These are phyloP conservation scores for Beauveria sp. DNA, from an alignment of 2,329 filamentous ascomycete species.

Conservation along the genomic window DNA sequence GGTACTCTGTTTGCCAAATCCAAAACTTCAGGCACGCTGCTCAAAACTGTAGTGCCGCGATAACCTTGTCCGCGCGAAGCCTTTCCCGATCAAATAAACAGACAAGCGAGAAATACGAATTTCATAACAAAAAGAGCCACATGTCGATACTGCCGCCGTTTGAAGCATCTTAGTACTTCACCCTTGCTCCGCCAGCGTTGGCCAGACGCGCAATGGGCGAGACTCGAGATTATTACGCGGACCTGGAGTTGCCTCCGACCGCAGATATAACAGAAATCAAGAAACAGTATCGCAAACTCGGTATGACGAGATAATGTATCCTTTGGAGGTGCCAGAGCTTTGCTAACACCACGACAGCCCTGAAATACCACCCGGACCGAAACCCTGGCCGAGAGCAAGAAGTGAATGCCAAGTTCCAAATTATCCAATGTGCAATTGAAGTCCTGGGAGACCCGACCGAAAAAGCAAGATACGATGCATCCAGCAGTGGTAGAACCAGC, in stretches of 20 bases:
- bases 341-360: slow-evolving; percentile 42
- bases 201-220: slow-evolving; percentile 22
- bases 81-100: background rate
- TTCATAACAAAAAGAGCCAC: background rate
- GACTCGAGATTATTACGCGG: slow-evolving; percentile 74
- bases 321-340: background rate
- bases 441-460: slow-evolving; percentile 48
- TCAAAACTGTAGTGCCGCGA: background rate
- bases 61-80: background rate
- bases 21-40: background rate
- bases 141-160: background rate
- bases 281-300: slow-evolving; percentile 78
- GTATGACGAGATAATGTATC: slow-evolving; percentile 33
- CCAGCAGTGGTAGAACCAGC: slow-evolving; percentile 27
- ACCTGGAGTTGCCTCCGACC: slow-evolving; percentile 62
- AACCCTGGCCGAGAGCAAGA: slow-evolving; percentile 79
- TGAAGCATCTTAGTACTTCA: background rate
- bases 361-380: slow-evolving; percentile 83
- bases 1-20: background rate
- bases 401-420: slow-evolving; percentile 74
- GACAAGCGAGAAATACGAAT: background rate
- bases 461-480: slow-evolving; percentile 47
- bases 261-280: slow-evolving; percentile 71
- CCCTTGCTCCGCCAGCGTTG: background rate
- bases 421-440: slow-evolving; percentile 80